Evolutionary conservation across 208 protist species (phyloP), one percentile per base, ranked within the genome.

Genomic region (Leptomonas seymouri): DNA sequence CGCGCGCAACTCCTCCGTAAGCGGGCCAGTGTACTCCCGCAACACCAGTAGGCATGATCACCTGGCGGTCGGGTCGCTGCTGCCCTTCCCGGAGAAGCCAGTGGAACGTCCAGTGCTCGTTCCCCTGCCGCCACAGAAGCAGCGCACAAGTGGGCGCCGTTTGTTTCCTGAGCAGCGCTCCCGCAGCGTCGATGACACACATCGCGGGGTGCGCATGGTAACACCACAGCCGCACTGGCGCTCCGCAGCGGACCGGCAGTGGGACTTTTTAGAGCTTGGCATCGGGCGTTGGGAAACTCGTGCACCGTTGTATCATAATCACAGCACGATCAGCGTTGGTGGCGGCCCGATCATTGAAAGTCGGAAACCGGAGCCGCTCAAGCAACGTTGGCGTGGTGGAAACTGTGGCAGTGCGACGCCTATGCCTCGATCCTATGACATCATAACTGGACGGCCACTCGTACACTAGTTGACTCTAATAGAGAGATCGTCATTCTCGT

Each of bases 381-480:
- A 30, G 62, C 71, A 49, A 34, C 58, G 70, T 34, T 80, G 76
- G 79, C 78, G 80, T 21, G 84, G 84, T 53, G 78, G 82, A 11
- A 67, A 62, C 14, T 66, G 67, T 18, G 78, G 73, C 25, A 45
- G 60, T 21, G 65, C 48, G n/a, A 75, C 65, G 6, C 81, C 87
- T 25, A 49, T 30, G 31, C 41, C 56, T 23, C 79, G 87, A n/a
- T 41, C 63, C 8, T 90, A 80, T 39, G 78, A 93, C 64, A 93
- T 93, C 31, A 93, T 93, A 31, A 89, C 87, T 0, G 80, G 84
- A n/a, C 76, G 65, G 8, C 76, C 82, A 1, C 16, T 82, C 27
- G 45, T 65, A 23, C 51, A 48, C 39, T 76, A 66, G 67, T 25
- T 7, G 9, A 50, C 39, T 4, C 7, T n/a, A 27, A 31, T 16